A percentile compares a stretch with the other conserved stretches of the same genome.
phyloP scores from a whole-genome alignment of 1,139 yeast genomes.

The Scheffersomyces segobiensis region DNA sequence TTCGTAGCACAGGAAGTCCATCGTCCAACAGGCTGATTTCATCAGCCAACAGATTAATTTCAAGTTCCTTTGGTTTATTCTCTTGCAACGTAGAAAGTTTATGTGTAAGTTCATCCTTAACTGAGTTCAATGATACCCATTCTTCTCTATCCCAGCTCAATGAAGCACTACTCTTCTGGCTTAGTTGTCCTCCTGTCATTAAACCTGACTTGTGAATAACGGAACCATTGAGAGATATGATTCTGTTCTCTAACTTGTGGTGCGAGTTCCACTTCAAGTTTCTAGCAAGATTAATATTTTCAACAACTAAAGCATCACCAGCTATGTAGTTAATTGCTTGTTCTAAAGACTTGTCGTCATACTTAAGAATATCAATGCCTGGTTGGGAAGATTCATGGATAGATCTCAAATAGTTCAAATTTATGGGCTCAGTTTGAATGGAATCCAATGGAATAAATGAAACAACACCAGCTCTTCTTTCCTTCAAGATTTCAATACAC shows the following conservation, averaged over 20 bases:
- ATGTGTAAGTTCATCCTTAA: conserved; percentile 63
- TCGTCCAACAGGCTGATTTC: conserved; percentile 59
- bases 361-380: conserved; percentile 71
- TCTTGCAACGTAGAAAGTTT: conserved; percentile 53
- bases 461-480: conserved; percentile 81
- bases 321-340: conserved; percentile 81
- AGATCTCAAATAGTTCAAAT: conserved; percentile 60
- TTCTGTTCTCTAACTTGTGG: conserved; percentile 56
- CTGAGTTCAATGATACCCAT: conserved; percentile 53
- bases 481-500: conserved; percentile 81
- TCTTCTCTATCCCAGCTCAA: conserved; percentile 77
- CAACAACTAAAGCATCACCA: conserved; percentile 81
- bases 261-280: conserved; percentile 63
- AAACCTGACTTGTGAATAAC: conserved; percentile 82
- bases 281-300: conserved; percentile 66
- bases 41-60: conserved; percentile 57
- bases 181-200: conserved; percentile 83
- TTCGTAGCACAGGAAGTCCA: conserved; percentile 51
- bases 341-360: conserved; percentile 62
- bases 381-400: conserved; percentile 60
- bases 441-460: conserved; percentile 89
- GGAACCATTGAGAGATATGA: conserved; percentile 83
- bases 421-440: conserved; percentile 52
- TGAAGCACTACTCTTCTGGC: conserved; percentile 33
- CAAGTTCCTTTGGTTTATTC: conserved; percentile 54